Evolutionary conservation across 78 protist genomes (phyloP).

Genomic region (Dictyostelium purpureum): DNA sequence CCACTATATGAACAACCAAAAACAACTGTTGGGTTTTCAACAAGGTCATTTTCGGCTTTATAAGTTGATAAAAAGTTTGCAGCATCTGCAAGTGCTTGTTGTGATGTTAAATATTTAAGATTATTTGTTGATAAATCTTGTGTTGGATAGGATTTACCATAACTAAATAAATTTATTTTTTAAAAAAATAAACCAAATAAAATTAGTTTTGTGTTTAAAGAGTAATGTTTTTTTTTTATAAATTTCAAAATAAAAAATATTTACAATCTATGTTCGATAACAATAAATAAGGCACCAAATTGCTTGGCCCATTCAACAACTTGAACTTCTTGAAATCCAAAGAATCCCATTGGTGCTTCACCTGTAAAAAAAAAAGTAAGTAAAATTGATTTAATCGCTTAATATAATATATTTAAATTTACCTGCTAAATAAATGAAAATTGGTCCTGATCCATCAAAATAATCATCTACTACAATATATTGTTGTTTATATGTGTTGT

Average conservation of each 20-base stretch:
- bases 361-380: not conserved
- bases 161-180: not conserved
- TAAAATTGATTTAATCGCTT: not conserved
- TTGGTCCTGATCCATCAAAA: constrained; percentile 25
- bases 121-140: constrained; percentile 46
- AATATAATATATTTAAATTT: not conserved
- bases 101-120: constrained; percentile 27
- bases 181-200: not conserved
- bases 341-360: constrained; percentile 15
- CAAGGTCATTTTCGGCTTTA: not conserved
- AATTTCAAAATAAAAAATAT: too few relatives aligned
- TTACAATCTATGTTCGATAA: constrained; percentile 77
- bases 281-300: constrained; percentile 42
- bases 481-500: constrained; percentile 32
- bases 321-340: constrained; percentile 55
- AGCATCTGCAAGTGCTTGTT: constrained; percentile 79
- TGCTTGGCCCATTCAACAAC: constrained; percentile 44
- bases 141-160: constrained; percentile 64
- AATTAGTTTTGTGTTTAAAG: too few relatives aligned
- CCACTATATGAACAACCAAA: constrained; percentile 84
- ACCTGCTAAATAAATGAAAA: constrained; percentile 49
- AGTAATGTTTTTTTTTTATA: not conserved
- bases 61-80: constrained; percentile 65
- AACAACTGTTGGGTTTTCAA: constrained; percentile 19
- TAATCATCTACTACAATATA: constrained; percentile 18